Percentiles rank a stretch among this genome's conserved stretches.
Evolutionary conservation across 768 basidiomycete genomes (phyloP).

Genomic region (Xanthoconium purpureum): DNA sequence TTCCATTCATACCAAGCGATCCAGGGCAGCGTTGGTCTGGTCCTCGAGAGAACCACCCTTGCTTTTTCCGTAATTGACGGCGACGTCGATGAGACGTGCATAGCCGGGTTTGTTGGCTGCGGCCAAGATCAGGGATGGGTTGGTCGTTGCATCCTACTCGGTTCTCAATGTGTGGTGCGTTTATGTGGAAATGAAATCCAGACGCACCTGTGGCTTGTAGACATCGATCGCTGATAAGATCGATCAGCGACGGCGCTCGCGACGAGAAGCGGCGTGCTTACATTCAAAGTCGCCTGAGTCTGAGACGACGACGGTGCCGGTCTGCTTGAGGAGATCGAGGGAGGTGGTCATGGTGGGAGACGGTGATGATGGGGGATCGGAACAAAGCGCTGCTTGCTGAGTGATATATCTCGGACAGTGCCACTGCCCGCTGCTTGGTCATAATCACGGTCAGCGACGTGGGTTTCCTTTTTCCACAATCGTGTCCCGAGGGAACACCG

Average conservation of each 20-base stretch:
- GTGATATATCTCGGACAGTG: constrained; percentile 19
- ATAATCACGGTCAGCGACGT: constrained; percentile 1
- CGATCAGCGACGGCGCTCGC: constrained; percentile 23
- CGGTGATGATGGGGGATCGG: not conserved
- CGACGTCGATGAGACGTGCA: constrained; percentile 70
- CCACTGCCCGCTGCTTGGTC: constrained; percentile 21
- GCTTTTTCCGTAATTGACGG: constrained; percentile 69
- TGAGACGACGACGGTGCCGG: constrained; percentile 94
- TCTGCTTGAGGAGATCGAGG: constrained; percentile 81
- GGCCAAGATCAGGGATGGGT: constrained; percentile 92
- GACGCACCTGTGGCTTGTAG: constrained; percentile 86
- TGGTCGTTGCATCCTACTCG: constrained; percentile 91
- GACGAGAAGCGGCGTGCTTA: constrained; percentile 24
- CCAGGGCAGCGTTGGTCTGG: constrained; percentile 77
- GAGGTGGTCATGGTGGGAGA: constrained; percentile 68
- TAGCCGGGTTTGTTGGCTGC: constrained; percentile 91
- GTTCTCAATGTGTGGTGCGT: constrained; percentile 8
- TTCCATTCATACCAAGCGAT: constrained; percentile 71
- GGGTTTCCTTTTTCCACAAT: constrained; percentile 16
- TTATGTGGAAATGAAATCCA: constrained; percentile 10
- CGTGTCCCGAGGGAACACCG: not conserved
- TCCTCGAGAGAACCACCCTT: constrained; percentile 77
- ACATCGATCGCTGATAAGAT: constrained; percentile 76
- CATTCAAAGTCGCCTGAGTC: constrained; percentile 97
- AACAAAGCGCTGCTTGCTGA: not conserved